These are phyloP conservation scores for Cyphellophora attinorum DNA, from an alignment of 2,329 filamentous ascomycete genomes.

Conservation along the genomic window DNA sequence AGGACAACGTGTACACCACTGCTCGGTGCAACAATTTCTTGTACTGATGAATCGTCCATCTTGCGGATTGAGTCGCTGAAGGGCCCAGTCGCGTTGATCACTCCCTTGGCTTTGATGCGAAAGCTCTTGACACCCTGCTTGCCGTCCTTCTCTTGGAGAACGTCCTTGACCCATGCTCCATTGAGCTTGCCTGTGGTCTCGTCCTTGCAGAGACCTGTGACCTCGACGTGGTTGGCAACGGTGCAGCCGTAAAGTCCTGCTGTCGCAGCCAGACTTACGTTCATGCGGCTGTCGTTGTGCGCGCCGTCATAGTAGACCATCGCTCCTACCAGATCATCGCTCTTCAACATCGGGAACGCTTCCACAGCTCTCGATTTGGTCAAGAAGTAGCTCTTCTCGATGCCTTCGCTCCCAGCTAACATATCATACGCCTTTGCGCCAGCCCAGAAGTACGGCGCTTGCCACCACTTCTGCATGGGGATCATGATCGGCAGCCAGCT, in stretches of 20 bases:
- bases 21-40: slow-evolving; percentile 75
- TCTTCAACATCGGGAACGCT: slow-evolving; percentile 81
- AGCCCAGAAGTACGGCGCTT: slow-evolving; percentile 64
- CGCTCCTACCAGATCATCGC: slow-evolving; percentile 66
- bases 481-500: slow-evolving; percentile 77
- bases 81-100: slow-evolving; percentile 82
- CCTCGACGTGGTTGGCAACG: slow-evolving; percentile 74
- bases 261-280: slow-evolving; percentile 78
- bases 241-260: slow-evolving; percentile 79
- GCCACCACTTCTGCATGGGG: slow-evolving; percentile 73
- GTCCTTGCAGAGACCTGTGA: slow-evolving; percentile 68
- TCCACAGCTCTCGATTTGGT: slow-evolving; percentile 78
- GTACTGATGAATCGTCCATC: slow-evolving; percentile 63
- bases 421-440: slow-evolving; percentile 76
- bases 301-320: slow-evolving; percentile 87
- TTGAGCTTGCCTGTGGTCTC: slow-evolving; percentile 60
- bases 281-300: slow-evolving; percentile 89
- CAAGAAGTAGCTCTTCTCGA: slow-evolving; percentile 81
- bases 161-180: slow-evolving; percentile 64
- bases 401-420: slow-evolving; percentile 74
- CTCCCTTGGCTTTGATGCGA: slow-evolving; percentile 63
- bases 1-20: slow-evolving; percentile 81
- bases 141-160: slow-evolving; percentile 57
- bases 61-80: slow-evolving; percentile 80
- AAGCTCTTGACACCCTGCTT: slow-evolving; percentile 51